Evolutionary conservation across 2,329 filamentous ascomycete species (phyloP).

Genomic region (Bipolaris bicolor): DNA sequence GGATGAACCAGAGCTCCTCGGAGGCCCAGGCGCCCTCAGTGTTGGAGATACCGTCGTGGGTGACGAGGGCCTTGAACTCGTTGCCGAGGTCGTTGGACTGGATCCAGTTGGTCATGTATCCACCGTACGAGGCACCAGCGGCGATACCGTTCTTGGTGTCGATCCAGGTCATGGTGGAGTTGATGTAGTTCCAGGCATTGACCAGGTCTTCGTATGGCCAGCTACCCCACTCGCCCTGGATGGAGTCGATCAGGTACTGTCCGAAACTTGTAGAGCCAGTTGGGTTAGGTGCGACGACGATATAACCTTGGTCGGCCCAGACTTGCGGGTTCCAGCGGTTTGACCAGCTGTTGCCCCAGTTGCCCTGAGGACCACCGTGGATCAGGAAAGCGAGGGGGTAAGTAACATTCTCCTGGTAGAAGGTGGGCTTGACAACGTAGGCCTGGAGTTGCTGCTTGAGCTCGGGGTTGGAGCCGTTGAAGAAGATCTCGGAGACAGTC

Average conservation of each 20-base stretch:
- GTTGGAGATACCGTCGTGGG: conserved; percentile 84
- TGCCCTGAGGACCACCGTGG: conserved; percentile 81
- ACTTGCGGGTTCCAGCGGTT: conserved; percentile 85
- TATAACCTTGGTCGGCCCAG: conserved; percentile 86
- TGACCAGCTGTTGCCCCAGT: conserved; percentile 77
- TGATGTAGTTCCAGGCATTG: conserved; percentile 76
- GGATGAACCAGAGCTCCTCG: conserved; percentile 60
- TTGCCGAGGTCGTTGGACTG: conserved; percentile 83
- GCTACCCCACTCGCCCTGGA: conserved; percentile 83
- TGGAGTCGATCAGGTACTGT: conserved; percentile 75
- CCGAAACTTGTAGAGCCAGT: conserved; percentile 87
- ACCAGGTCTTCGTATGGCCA: conserved; percentile 83
- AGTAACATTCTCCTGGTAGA: conserved; percentile 72
- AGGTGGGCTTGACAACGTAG: conserved; percentile 66
- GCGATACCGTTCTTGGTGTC: conserved; percentile 75
- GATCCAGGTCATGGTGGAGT: conserved; percentile 67
- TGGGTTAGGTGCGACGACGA: conserved; percentile 81
- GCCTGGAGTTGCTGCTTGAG: conserved; percentile 67
- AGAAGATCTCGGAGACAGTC: conserved; percentile 75
- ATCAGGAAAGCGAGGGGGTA: conserved; percentile 82
- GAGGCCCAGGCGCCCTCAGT: conserved; percentile 53
- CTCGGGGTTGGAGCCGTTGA: conserved; percentile 63
- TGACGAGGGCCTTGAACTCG: conserved; percentile 86
- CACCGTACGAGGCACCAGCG: conserved; percentile 65
- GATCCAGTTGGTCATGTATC: conserved; percentile 73